These are phyloP conservation scores for Candida sp. DNA, from an alignment of 1,139 yeast species.

Conservation along the genomic window DNA sequence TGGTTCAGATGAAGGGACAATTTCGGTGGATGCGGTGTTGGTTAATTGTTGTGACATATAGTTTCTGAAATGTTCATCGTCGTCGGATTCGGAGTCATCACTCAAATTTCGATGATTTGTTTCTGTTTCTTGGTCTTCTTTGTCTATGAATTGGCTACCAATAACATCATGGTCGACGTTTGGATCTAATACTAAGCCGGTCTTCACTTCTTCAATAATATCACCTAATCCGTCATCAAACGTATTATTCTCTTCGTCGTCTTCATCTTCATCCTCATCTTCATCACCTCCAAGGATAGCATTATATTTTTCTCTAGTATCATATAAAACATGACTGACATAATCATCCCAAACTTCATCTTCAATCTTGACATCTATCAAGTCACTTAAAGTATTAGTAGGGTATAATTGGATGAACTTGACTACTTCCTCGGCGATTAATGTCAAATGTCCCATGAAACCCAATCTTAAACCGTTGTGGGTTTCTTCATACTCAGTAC, in stretches of 20 bases:
- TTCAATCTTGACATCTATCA: constrained; percentile 57
- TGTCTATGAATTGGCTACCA: constrained; percentile 19
- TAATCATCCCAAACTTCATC: constrained; percentile 78
- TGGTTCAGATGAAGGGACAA: constrained; percentile 38
- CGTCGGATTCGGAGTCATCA: constrained; percentile 28
- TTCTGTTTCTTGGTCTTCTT: constrained; percentile 34
- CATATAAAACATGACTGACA: constrained; percentile 79
- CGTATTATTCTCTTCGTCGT: constrained; percentile 30
- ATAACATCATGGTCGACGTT: constrained; percentile 27
- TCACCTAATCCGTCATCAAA: constrained; percentile 53
- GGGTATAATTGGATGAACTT: constrained; percentile 82
- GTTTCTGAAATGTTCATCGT: constrained; percentile 55
- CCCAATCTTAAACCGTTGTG: constrained; percentile 77
- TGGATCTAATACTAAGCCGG: constrained; percentile 35
- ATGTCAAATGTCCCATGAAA: constrained; percentile 80
- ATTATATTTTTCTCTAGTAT: constrained; percentile 90
- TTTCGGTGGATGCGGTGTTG: constrained; percentile 55
- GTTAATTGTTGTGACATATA: constrained; percentile 84
- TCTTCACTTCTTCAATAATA: constrained; percentile 36
- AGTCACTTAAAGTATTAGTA: constrained; percentile 54
- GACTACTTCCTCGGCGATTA: constrained; percentile 81
- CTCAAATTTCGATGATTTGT: constrained; percentile 13
- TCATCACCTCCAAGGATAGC: constrained; percentile 85
- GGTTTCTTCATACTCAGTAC: constrained; percentile 62
- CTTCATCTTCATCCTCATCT: constrained; percentile 36